Conservation (phyloP, 768 basidiomycete genomes). For the Boletus subcaerulescens region DNA sequence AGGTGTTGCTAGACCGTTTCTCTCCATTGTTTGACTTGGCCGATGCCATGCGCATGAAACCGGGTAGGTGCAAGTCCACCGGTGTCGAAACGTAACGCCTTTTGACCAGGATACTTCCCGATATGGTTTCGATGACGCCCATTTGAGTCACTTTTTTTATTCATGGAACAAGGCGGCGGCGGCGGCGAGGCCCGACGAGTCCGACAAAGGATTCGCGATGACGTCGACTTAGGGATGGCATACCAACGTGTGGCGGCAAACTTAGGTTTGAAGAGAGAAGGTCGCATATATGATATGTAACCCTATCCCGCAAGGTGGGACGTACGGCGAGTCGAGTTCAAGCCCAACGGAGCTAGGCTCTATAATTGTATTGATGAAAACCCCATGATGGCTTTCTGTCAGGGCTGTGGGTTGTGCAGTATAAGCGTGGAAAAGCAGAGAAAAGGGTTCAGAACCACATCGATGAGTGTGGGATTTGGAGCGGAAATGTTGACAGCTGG, state of each 20-base stretch:
- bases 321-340: not conserved
- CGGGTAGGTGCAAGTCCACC: not conserved
- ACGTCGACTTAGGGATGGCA: not conserved
- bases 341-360: not conserved
- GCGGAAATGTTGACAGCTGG: not conserved
- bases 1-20: not conserved
- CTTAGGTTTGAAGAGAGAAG: conserved; percentile 9
- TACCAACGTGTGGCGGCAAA: conserved; percentile 2
- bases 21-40: not conserved
- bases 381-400: not conserved
- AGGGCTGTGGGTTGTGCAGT: conserved; percentile 8
- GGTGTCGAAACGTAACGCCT: not conserved
- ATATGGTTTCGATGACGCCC: not conserved
- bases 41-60: not conserved
- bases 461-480: not conserved
- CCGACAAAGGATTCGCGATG: not conserved
- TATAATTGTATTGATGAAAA: conserved; percentile 8
- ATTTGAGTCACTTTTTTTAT: not conserved
- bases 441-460: not conserved
- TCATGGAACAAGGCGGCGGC: not conserved
- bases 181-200: not conserved
- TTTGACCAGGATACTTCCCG: not conserved
- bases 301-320: not conserved
- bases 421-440: conserved; percentile 5
- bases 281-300: not conserved